Conservation (phyloP, 306 rosid genomes). For the Glycyrrhiza uralensis region DNA sequence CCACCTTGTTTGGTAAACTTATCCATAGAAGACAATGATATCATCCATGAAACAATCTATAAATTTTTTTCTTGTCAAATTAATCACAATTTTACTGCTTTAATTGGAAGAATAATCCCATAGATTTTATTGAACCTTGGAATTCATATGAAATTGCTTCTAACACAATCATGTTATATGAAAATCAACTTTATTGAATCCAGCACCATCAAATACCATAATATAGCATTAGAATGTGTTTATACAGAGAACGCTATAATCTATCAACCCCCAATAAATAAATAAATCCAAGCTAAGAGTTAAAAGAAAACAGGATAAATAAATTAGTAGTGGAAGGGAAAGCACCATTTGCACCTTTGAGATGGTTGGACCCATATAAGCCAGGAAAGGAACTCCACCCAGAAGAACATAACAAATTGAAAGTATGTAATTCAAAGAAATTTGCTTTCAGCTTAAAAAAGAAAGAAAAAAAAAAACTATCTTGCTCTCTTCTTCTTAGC, state of each 20-base stretch:
- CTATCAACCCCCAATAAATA: conserved; percentile 9
- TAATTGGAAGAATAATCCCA: conserved; percentile 7
- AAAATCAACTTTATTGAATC: conserved; percentile 8
- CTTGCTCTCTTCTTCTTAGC: conserved; percentile 10
- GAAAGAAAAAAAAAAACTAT: too few species aligned
- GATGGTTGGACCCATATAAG: conserved; percentile 23
- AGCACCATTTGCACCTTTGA: conserved; percentile 45
- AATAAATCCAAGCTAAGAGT: neutral
- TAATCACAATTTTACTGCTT: neutral
- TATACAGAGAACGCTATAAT: neutral
- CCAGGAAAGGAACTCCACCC: conserved; percentile 40
- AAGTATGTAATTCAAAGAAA: conserved; percentile 17
- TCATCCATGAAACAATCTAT: neutral
- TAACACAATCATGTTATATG: neutral
- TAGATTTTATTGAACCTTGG: neutral
- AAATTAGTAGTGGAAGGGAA: conserved; percentile 11
- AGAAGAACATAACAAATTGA: conserved; percentile 31
- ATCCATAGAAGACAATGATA: neutral
- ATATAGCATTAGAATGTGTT: conserved; percentile 5
- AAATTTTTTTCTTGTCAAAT: neutral
- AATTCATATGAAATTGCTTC: conserved; percentile 22
- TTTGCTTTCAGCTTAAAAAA: conserved; percentile 20
- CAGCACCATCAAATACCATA: conserved; percentile 20
- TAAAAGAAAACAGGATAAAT: neutral
- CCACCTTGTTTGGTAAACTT: neutral